Conservation (phyloP, 352 stramenopile genomes). For the Bremia lactucae region DNA sequence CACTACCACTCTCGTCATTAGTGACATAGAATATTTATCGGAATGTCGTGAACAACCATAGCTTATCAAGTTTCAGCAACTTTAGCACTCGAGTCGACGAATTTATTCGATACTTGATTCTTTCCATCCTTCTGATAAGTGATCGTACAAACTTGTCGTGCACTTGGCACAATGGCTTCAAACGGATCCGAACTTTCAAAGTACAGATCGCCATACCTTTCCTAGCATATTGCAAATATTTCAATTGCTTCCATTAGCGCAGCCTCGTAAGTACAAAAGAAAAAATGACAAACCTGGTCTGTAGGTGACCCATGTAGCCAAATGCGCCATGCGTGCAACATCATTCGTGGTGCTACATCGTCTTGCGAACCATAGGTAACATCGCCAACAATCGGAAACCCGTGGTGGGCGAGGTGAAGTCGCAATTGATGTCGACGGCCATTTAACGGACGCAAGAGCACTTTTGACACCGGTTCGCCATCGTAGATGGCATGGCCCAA, state of each 20-base stretch:
- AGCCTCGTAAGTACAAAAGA: no score
- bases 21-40: no score
- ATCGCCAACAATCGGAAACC: constrained; percentile 67
- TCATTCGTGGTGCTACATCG: constrained; percentile 66
- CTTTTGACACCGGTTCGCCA: constrained; percentile 67
- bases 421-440: constrained; percentile 78
- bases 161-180: constrained; percentile 39
- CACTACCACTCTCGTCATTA: no score
- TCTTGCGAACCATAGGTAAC: constrained; percentile 58
- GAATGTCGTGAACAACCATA: no score
- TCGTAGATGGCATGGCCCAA: constrained; percentile 46
- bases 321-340: constrained; percentile 77
- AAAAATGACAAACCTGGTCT: constrained; percentile 23
- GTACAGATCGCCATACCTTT: constrained; percentile 49
- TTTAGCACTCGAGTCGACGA: no score
- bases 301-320: constrained; percentile 41
- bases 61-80: no score
- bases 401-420: constrained; percentile 63
- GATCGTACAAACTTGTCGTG: constrained; percentile 51
- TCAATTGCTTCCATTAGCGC: no score
- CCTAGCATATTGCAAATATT: constrained; percentile 11
- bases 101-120: no score
- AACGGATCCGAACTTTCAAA: constrained; percentile 66
- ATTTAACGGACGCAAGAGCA: constrained; percentile 64
- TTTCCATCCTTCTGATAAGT: constrained; percentile 32